Evolutionary conservation across 1,139 yeast species (phyloP).

Genomic region (Insectozyma bohioensis): DNA sequence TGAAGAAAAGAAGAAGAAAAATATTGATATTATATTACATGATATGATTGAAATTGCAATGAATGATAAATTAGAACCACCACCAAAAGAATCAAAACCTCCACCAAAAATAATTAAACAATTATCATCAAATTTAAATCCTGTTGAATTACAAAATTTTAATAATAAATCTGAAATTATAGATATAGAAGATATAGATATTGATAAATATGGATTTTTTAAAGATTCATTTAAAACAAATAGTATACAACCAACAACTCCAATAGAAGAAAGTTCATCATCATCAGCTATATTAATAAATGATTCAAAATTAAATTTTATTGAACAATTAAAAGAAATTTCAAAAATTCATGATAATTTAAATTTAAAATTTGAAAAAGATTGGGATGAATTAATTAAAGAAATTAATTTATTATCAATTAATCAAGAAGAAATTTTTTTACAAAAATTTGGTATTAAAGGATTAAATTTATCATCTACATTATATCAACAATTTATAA

Average conservation of each 20-base stretch:
- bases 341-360: constrained; percentile 36
- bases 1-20: constrained; percentile 1
- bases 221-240: constrained; percentile 21
- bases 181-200: constrained; percentile 20
- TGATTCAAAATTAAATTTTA: constrained; percentile 12
- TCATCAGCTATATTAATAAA: constrained; percentile 9
- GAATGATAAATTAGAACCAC: constrained; percentile 4
- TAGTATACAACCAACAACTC: constrained; percentile 1
- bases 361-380: constrained; percentile 25
- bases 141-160: constrained; percentile 44
- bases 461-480: constrained; percentile 5
- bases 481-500: constrained; percentile 22
- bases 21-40: constrained; percentile 7
- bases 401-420: constrained; percentile 27
- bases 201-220: constrained; percentile 55
- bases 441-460: constrained; percentile 12
- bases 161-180: constrained; percentile 2
- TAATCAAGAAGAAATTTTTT: constrained; percentile 18
- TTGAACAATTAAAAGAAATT: constrained; percentile 29
- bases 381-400: constrained; percentile 37
- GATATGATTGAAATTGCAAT: constrained; percentile 8
- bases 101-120: no score
- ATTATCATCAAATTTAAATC: no score
- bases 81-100: constrained; percentile 17
- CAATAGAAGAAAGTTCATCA: no score